Conservation (phyloP, 2,329 filamentous ascomycete species). For the Fusarium liriodendri region DNA sequence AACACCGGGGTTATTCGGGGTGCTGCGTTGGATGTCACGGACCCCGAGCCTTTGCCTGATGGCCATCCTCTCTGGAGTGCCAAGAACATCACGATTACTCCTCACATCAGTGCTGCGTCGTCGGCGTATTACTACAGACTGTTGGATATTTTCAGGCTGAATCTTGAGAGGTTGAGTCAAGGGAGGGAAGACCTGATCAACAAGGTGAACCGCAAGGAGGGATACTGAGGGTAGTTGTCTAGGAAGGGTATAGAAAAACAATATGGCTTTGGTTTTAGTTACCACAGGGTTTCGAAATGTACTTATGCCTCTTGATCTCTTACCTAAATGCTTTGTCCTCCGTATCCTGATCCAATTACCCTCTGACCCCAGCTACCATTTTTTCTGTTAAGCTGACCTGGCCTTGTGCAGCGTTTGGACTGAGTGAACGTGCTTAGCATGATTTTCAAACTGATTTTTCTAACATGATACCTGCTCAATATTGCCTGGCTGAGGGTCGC, state of each 20-base stretch:
- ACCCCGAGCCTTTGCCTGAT: slow-evolving; percentile 79
- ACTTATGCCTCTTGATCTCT: background rate
- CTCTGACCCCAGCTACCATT: too few species aligned
- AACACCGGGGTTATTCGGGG: slow-evolving; percentile 61
- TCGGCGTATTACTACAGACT: slow-evolving; percentile 54
- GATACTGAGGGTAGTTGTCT: slow-evolving; percentile 36
- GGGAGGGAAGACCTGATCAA: slow-evolving; percentile 54
- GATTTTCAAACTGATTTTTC: too few species aligned
- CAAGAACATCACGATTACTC: slow-evolving; percentile 74
- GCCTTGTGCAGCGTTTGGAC: too few species aligned
- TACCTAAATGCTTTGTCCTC: background rate
- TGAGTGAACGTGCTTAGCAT: too few species aligned
- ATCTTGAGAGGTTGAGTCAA: slow-evolving; percentile 52
- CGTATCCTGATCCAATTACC: too few species aligned
- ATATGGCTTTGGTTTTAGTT: background rate
- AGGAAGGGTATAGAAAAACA: background rate
- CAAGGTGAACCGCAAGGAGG: slow-evolving; percentile 51
- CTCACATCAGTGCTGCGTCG: slow-evolving; percentile 60
- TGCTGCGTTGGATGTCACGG: slow-evolving; percentile 82
- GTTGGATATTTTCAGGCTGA: slow-evolving; percentile 55
- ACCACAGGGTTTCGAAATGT: background rate
- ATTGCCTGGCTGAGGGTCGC: too few species aligned
- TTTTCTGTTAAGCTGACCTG: too few species aligned
- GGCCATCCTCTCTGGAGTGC: slow-evolving; percentile 77
- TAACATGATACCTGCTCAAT: too few species aligned